Evolutionary conservation across 371 early-diverging fungal species (phyloP), one percentile per base, ranked within the genome.

Genomic region (Mortierella sp.): DNA sequence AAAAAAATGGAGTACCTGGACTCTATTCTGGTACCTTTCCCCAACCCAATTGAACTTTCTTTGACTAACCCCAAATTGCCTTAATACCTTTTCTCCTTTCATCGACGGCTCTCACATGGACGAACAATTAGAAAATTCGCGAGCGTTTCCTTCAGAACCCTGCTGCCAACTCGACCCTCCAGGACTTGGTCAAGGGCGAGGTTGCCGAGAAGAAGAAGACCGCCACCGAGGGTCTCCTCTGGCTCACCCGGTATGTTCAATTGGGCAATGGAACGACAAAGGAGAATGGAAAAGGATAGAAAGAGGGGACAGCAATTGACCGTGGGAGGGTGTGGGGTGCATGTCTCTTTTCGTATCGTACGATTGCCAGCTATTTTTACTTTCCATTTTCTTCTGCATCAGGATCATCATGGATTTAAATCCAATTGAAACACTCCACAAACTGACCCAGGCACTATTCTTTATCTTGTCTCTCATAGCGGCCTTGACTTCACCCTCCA

Each of bases 211-310:
- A 92, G 73, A 93, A 94, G 86, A 93, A 93, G 85, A 89, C 89
- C 13, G 98, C 97, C 44, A 95, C 97, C 22, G 95, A 96, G 81
- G 97, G 96, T 6, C 89, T 98, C 29, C 87, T 98, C 76, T 98
- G 99, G 99, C 89, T 98, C 65, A 95, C 93, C 77, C 91, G 97
- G 94, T 93, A 90, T 72, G 80, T 41, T 9, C 14, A 8, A 31
- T 29, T 55, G 10, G 8, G 16, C 34, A 34, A n/a, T n/a, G n/a
- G n/a, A n/a, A n/a, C n/a, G n/a, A n/a, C n/a, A n/a, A n/a, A n/a
- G n/a, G n/a, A n/a, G n/a, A n/a, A n/a, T n/a, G n/a, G n/a, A n/a
- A n/a, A 31, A 14, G 24, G 55, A 26, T 26, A 16, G 4, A 5
- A 44, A 34, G 5, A 43, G 19, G 26, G 31, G 41, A 48, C 1